phyloP scores from a whole-genome alignment of 345 rosid genomes.

The Anacardium occidentale region DNA sequence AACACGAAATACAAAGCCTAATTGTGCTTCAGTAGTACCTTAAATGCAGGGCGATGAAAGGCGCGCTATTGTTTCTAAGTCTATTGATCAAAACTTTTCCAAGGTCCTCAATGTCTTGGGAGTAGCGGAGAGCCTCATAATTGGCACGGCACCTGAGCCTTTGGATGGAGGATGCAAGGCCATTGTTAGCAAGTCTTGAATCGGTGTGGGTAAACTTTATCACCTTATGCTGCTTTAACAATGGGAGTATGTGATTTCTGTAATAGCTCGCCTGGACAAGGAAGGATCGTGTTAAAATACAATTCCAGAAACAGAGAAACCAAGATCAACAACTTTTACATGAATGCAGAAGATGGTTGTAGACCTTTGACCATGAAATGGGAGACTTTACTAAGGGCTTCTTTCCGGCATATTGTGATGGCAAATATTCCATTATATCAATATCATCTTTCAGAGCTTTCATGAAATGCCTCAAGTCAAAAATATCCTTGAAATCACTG shows the following conservation, averaged over 20 bases:
- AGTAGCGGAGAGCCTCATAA: constrained; percentile 70
- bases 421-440: constrained; percentile 79
- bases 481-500: constrained; percentile 94
- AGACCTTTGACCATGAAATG: constrained; percentile 98
- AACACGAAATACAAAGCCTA: no score
- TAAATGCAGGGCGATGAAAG: constrained; percentile 83
- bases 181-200: constrained; percentile 88
- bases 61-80: constrained; percentile 63
- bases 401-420: constrained; percentile 43
- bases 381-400: constrained; percentile 84
- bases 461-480: constrained; percentile 93
- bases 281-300: constrained; percentile 24
- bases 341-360: not conserved
- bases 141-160: constrained; percentile 89
- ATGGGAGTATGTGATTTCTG: constrained; percentile 63
- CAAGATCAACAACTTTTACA: not conserved
- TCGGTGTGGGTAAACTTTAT: constrained; percentile 85
- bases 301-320: constrained; percentile 11
- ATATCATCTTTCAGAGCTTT: constrained; percentile 67
- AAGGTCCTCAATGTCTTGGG: constrained; percentile 69
- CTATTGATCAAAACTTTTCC: constrained; percentile 66
- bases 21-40: constrained; percentile 40
- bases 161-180: constrained; percentile 72
- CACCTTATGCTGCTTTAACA: constrained; percentile 79
- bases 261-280: constrained; percentile 85